Conservation (phyloP, 768 basidiomycete species). For the Mycena latifolia region DNA sequence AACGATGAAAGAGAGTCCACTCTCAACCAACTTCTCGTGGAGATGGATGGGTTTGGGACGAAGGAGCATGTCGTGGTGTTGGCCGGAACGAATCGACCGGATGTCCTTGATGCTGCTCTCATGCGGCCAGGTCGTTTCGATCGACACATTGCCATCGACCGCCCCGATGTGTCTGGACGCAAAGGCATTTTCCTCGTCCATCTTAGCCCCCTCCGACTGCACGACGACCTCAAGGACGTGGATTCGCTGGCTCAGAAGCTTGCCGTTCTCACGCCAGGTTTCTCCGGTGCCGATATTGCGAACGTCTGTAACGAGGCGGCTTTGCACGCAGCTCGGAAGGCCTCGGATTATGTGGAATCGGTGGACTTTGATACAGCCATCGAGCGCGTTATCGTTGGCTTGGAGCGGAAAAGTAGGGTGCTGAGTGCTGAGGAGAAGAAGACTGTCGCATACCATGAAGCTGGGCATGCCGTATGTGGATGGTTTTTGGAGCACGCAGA, state of each 20-base stretch:
- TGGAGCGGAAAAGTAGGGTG: slow-evolving; percentile 96
- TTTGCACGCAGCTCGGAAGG: slow-evolving; percentile 90
- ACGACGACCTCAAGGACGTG: slow-evolving; percentile 62
- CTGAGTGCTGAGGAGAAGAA: slow-evolving; percentile 97
- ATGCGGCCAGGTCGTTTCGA: slow-evolving; percentile 99
- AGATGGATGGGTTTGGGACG: slow-evolving; percentile 99
- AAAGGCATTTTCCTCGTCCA: slow-evolving; percentile 96
- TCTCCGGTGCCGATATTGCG: slow-evolving; percentile 98
- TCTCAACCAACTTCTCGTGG: slow-evolving; percentile 96
- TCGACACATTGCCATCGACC: slow-evolving; percentile 94
- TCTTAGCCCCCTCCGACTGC: slow-evolving; percentile 83
- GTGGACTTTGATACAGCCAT: slow-evolving; percentile 97
- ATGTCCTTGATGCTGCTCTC: slow-evolving; percentile 95
- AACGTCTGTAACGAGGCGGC: slow-evolving; percentile 99
- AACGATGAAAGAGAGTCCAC: slow-evolving; percentile 99
- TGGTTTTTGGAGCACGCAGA: slow-evolving; percentile 99
- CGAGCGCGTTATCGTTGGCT: slow-evolving; percentile 96
- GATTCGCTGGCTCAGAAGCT: slow-evolving; percentile 88
- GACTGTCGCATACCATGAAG: slow-evolving; percentile 99
- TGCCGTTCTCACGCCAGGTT: slow-evolving; percentile 96
- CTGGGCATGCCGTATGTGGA: slow-evolving; percentile 97
- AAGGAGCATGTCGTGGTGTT: slow-evolving; percentile 96
- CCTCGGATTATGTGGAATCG: slow-evolving; percentile 82
- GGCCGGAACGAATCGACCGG: slow-evolving; percentile 96
- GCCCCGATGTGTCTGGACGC: slow-evolving; percentile 94